Evolutionary conservation across 805 yeast species (phyloP).

Genomic region (Teunomyces kruisii): DNA sequence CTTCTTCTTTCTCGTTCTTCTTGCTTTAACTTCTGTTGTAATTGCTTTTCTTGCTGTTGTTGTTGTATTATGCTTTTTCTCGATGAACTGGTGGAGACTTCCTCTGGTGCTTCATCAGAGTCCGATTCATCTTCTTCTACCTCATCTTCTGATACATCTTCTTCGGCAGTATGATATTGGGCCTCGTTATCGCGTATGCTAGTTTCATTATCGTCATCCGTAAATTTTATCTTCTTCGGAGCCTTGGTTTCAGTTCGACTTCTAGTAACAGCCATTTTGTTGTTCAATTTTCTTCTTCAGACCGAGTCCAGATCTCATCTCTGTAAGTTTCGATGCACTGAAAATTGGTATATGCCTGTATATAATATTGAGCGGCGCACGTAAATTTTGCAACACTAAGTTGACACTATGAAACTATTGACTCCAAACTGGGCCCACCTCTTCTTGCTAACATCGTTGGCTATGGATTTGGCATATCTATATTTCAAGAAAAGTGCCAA

Average conservation of each 20-base stretch:
- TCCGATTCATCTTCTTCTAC: slow-evolving; percentile 17
- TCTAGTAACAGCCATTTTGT: slow-evolving; percentile 30
- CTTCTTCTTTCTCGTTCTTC: slow-evolving; percentile 37
- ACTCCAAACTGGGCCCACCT: slow-evolving; percentile 38
- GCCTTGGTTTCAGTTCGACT: slow-evolving; percentile 17
- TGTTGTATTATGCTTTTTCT: slow-evolving; percentile 26
- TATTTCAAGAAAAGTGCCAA: slow-evolving; percentile 16
- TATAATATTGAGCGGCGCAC: too few relatives aligned
- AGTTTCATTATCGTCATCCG: slow-evolving; percentile 23
- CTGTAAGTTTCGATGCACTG: not conserved
- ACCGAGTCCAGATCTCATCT: slow-evolving; percentile 2
- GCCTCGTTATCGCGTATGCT: slow-evolving; percentile 10
- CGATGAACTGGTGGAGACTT: slow-evolving; percentile 34
- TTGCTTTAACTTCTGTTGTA: slow-evolving; percentile 23
- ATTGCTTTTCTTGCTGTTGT: slow-evolving; percentile 20
- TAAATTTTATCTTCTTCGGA: slow-evolving; percentile 32
- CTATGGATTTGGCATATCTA: slow-evolving; percentile 18
- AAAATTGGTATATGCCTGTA: slow-evolving; percentile 9
- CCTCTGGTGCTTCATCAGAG: slow-evolving; percentile 45
- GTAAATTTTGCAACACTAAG: not conserved
- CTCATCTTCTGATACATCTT: slow-evolving; percentile 13
- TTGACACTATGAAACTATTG: slow-evolving; percentile 23
- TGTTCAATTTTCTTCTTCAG: not conserved
- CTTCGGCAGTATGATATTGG: slow-evolving; percentile 19
- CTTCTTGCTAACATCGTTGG: slow-evolving; percentile 23